A percentile compares a stretch with the other conserved stretches of the same genome.
These are phyloP conservation scores for Raphanus hybrid DNA, from an alignment of 441 rosid genomes.

Conservation along the genomic window DNA sequence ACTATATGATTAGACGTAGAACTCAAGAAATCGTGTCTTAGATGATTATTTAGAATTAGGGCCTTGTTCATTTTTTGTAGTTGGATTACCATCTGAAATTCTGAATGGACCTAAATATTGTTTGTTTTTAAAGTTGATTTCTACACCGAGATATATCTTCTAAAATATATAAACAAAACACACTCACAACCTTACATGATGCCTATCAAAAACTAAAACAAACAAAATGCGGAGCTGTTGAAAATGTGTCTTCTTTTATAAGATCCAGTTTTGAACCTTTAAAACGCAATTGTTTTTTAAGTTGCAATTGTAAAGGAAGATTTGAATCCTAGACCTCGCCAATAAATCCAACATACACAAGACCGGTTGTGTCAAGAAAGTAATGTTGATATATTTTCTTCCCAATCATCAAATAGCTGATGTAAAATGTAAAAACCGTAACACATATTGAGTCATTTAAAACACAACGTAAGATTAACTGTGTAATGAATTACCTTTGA, in stretches of 20 bases:
- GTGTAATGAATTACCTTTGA: constrained; percentile 5
- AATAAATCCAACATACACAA: background rate
- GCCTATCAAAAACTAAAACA: background rate
- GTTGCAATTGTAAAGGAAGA: background rate
- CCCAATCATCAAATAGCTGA: background rate
- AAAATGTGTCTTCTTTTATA: background rate
- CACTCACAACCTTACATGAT: background rate
- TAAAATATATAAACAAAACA: background rate
- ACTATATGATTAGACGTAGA: background rate
- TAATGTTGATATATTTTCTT: background rate
- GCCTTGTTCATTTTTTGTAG: background rate
- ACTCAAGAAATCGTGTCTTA: background rate
- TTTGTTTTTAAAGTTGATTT: background rate
- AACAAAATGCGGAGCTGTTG: background rate
- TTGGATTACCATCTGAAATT: background rate
- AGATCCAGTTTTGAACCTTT: background rate
- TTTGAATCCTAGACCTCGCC: background rate
- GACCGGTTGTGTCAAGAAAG: background rate
- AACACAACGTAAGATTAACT: background rate
- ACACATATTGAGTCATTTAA: background rate
- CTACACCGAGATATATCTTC: background rate
- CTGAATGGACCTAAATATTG: background rate
- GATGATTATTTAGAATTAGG: background rate
- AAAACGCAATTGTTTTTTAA: background rate
- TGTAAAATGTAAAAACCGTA: background rate